A percentile compares a stretch with the other conserved stretches of the same genome.
Evolutionary conservation across 495 filamentous ascomycete genomes (phyloP).

Genomic region (Podospora pseudoanserina): DNA sequence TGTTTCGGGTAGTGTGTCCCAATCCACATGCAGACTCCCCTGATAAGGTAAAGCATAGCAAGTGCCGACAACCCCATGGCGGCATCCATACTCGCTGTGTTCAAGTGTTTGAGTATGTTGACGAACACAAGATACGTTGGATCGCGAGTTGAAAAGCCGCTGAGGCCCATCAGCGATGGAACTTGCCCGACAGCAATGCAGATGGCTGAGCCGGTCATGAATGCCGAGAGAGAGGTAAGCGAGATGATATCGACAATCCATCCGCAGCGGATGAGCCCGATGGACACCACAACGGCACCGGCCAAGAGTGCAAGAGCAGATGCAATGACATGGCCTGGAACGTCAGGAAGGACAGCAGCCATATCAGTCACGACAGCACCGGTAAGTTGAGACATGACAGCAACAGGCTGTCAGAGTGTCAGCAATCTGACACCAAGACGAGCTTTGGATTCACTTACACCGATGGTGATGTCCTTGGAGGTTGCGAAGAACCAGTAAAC

Average conservation of each 20-base stretch:
- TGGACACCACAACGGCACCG: slow-evolving; percentile 74
- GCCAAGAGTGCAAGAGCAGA: slow-evolving; percentile 75
- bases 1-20: slow-evolving; percentile 67
- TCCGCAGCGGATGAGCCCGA: slow-evolving; percentile 76
- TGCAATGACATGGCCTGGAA: slow-evolving; percentile 62
- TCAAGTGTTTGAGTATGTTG: slow-evolving; percentile 76
- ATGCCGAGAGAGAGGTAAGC: slow-evolving; percentile 84
- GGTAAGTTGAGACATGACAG: slow-evolving; percentile 87
- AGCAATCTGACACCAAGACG: slow-evolving; percentile 1
- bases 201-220: slow-evolving; percentile 97
- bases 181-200: slow-evolving; percentile 90
- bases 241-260: slow-evolving; percentile 97
- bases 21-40: slow-evolving; percentile 60
- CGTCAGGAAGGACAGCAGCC: slow-evolving; percentile 52
- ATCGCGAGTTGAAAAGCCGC: slow-evolving; percentile 68
- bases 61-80: slow-evolving; percentile 87
- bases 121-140: slow-evolving; percentile 84
- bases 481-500: slow-evolving; percentile 99
- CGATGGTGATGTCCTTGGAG: slow-evolving; percentile 98
- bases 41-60: slow-evolving; percentile 77
- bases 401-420: slow-evolving; percentile 66
- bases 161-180: slow-evolving; percentile 79
- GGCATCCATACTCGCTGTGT: slow-evolving; percentile 66
- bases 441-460: slow-evolving; percentile 56
- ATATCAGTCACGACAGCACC: slow-evolving; percentile 72